phyloP scores from a whole-genome alignment of 192 early-diverging fungal species.

The Blastocladiella britannica region DNA sequence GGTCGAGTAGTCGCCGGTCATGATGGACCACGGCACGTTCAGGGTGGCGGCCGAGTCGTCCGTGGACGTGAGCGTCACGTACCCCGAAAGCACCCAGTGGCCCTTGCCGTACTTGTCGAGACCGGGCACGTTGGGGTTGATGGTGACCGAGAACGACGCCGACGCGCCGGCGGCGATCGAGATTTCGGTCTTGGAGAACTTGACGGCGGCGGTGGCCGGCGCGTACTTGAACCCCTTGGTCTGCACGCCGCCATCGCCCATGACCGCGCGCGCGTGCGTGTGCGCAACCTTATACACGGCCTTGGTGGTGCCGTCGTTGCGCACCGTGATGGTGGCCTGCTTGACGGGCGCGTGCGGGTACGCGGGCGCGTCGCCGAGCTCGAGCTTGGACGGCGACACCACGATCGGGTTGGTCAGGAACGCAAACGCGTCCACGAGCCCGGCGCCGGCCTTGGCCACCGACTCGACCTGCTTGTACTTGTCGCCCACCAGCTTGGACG shows the following conservation, averaged over 20 bases:
- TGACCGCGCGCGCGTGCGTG: slow-evolving; percentile 11
- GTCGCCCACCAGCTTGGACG: slow-evolving; percentile 12
- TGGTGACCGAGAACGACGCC: too few relatives aligned
- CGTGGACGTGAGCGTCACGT: neutral
- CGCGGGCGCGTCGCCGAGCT: slow-evolving; percentile 22
- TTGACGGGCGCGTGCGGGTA: slow-evolving; percentile 7
- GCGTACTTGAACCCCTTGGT: neutral
- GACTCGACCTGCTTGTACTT: slow-evolving; percentile 4
- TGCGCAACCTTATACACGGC: slow-evolving; percentile 14
- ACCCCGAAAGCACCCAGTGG: neutral
- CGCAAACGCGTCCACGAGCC: slow-evolving; percentile 23
- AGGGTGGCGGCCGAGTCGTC: neutral
- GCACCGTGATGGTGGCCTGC: slow-evolving; percentile 13
- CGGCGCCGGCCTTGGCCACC: slow-evolving; percentile 23
- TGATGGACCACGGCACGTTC: neutral
- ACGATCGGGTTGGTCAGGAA: slow-evolving; percentile 12
- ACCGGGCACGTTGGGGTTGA: too few relatives aligned
- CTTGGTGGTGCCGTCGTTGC: slow-evolving; percentile 13
- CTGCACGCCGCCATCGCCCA: slow-evolving; percentile 10
- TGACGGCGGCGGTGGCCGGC: neutral
- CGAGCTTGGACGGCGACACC: slow-evolving; percentile 21
- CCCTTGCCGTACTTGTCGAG: neutral
- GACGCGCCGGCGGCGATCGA: too few relatives aligned
- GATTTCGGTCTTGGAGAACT: too few relatives aligned
- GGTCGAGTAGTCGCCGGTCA: neutral